Percentiles rank a stretch among this genome's conserved stretches.
Conservation (phyloP, 176 grass and related monocot species). For the Aechmea fasciata region DNA sequence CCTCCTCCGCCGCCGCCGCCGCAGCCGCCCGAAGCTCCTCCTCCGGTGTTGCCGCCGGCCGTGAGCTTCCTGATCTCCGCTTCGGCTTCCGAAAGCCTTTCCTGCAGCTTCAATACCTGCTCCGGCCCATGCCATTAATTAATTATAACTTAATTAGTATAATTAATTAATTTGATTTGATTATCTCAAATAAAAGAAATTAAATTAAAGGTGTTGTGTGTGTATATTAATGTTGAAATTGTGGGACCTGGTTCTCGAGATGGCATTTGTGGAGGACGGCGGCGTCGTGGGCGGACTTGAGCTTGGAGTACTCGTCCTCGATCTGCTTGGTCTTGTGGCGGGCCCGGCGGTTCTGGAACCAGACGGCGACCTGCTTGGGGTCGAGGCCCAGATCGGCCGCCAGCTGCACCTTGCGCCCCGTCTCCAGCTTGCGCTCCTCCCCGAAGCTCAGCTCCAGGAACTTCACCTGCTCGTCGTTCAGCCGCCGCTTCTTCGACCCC, state of each 20-base stretch:
- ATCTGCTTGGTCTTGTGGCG: constrained; percentile 96
- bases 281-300: constrained; percentile 70
- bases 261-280: constrained; percentile 69
- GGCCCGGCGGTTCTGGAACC: constrained; percentile 98
- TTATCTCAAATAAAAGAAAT: no score
- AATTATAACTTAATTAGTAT: no score
- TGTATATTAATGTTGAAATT: no score
- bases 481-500: constrained; percentile 56
- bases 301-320: constrained; percentile 82
- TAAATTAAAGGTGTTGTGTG: no score
- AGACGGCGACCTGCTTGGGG: constrained; percentile 88
- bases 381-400: constrained; percentile 78
- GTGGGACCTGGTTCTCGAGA: constrained; percentile 88
- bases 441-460: constrained; percentile 68
- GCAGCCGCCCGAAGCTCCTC: neutral
- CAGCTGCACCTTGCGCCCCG: constrained; percentile 68
- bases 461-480: constrained; percentile 70
- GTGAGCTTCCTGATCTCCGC: constrained; percentile 56
- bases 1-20: constrained; percentile 6
- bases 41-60: neutral
- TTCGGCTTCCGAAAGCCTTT: constrained; percentile 42
- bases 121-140: no score
- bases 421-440: constrained; percentile 82
- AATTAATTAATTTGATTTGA: no score
- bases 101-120: constrained; percentile 66